phyloP scores from a whole-genome alignment of 2,329 filamentous ascomycete genomes.

The Cordyceps javanica region DNA sequence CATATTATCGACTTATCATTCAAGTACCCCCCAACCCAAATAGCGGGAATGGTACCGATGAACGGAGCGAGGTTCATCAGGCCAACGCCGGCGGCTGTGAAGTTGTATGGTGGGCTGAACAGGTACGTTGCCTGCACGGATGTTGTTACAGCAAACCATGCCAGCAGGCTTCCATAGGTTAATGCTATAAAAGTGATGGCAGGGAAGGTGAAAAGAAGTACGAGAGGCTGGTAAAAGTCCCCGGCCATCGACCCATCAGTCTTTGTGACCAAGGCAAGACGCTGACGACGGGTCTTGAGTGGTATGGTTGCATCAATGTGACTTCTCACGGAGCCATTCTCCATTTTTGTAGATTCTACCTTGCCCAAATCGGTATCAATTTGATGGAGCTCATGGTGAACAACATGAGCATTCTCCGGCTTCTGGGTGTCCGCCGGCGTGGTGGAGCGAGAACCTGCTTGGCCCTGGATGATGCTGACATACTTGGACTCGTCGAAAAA shows the following conservation, averaged over 20 bases:
- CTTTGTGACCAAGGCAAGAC: conserved; percentile 19
- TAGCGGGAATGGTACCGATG: conserved; percentile 31
- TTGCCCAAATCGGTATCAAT: background rate
- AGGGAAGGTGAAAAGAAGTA: conserved; percentile 18
- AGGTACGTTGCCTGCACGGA: conserved; percentile 19
- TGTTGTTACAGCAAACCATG: conserved; percentile 26
- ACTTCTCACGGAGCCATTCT: background rate
- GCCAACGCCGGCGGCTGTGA: conserved; percentile 20
- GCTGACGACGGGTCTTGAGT: conserved; percentile 17
- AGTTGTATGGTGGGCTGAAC: conserved; percentile 26
- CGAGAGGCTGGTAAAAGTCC: conserved; percentile 14
- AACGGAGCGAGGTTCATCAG: conserved; percentile 25
- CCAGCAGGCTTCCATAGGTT: conserved; percentile 33
- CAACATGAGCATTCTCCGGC: background rate
- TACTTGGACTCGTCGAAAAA: conserved; percentile 30
- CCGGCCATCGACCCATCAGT: conserved; percentile 13
- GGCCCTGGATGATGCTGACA: conserved; percentile 13
- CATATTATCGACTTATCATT: conserved; percentile 32
- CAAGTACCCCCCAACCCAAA: conserved; percentile 29
- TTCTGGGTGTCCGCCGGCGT: background rate
- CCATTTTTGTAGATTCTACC: background rate
- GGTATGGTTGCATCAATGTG: conserved; percentile 15
- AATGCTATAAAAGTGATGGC: conserved; percentile 32
- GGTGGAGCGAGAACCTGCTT: background rate
- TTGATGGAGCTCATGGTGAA: conserved; percentile 9